A percentile compares a stretch with the other conserved stretches of the same genome.
Conservation (phyloP, 805 yeast genomes). For the Kluyveromyces lactis region DNA sequence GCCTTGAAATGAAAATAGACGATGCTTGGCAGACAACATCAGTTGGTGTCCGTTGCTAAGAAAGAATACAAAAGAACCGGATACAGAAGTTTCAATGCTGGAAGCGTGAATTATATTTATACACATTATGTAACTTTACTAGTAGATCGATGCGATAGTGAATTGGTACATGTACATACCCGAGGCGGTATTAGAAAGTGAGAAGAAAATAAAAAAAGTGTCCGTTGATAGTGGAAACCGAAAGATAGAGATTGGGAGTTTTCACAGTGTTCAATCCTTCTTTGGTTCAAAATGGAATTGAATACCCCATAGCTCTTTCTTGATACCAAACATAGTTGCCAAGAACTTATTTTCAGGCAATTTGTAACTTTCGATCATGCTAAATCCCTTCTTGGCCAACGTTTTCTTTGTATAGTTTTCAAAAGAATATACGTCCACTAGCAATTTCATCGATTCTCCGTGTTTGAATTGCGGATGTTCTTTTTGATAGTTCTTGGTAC, state of each 20-base stretch:
- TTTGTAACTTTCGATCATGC: constrained; percentile 25
- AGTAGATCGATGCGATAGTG: too few relatives aligned
- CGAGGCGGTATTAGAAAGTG: too few relatives aligned
- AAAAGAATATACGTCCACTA: constrained; percentile 44
- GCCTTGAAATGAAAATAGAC: background rate
- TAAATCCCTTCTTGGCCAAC: constrained; percentile 38
- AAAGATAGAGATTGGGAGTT: too few relatives aligned
- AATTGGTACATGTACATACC: too few relatives aligned
- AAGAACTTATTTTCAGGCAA: constrained; percentile 22
- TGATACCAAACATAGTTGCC: constrained; percentile 26
- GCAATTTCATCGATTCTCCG: constrained; percentile 30
- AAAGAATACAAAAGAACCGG: background rate
- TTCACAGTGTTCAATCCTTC: constrained; percentile 10
- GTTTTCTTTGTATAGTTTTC: constrained; percentile 35
- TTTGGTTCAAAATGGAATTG: constrained; percentile 29
- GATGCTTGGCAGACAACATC: background rate
- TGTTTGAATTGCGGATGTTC: constrained; percentile 23
- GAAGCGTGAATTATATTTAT: too few relatives aligned
- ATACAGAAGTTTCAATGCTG: too few relatives aligned
- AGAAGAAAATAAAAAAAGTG: too few relatives aligned
- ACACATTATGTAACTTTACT: too few relatives aligned
- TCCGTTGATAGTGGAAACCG: too few relatives aligned
- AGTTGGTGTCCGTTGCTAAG: background rate
- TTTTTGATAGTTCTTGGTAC: constrained; percentile 35
- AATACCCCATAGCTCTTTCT: constrained; percentile 28